phyloP scores from a whole-genome alignment of 257 asterid species.

The Eustoma russellianum region DNA sequence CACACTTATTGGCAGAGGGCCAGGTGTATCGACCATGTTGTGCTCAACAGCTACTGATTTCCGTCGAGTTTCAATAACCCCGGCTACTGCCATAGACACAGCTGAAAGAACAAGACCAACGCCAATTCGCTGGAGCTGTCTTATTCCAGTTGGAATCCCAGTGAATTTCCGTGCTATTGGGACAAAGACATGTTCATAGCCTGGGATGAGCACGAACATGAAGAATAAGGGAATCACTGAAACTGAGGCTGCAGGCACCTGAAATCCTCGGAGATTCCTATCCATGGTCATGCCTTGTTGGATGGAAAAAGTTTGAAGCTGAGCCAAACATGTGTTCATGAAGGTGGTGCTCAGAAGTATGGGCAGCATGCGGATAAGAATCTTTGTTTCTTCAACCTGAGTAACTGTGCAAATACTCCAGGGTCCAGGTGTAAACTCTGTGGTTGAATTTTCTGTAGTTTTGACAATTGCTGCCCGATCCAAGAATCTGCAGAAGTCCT shows the following conservation, averaged over 20 bases:
- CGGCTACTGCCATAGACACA: constrained; percentile 58
- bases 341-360: constrained; percentile 56
- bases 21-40: constrained; percentile 37
- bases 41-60: constrained; percentile 36
- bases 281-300: constrained; percentile 67
- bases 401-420: constrained; percentile 60
- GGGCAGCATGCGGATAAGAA: constrained; percentile 58
- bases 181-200: constrained; percentile 43
- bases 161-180: constrained; percentile 50
- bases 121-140: constrained; percentile 59
- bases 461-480: constrained; percentile 48
- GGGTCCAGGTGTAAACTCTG: constrained; percentile 15
- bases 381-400: constrained; percentile 77
- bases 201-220: constrained; percentile 47
- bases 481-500: constrained; percentile 30
- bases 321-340: constrained; percentile 83
- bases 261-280: constrained; percentile 39
- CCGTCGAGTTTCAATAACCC: constrained; percentile 42
- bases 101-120: constrained; percentile 57
- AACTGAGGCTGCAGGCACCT: constrained; percentile 62
- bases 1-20: constrained; percentile 50
- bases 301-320: constrained; percentile 69
- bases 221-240: constrained; percentile 51
- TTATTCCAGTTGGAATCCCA: constrained; percentile 64
- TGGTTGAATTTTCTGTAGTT: constrained; percentile 10